Base-by-base conservation (phyloP, 805 yeast species). In the Priceomyces carsonii region DNA sequence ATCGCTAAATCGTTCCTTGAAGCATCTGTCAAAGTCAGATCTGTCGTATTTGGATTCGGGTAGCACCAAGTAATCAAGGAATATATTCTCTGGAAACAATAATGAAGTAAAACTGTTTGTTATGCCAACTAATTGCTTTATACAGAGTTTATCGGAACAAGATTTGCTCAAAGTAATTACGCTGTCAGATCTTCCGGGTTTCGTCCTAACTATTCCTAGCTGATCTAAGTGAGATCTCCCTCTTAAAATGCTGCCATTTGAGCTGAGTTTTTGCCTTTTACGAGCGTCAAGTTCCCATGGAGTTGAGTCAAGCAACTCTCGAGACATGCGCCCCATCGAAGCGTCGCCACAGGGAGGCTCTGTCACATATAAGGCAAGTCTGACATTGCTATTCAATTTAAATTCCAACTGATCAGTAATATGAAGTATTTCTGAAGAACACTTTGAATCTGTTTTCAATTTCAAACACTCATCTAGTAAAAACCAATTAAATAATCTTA, bases 301-400 rank as follows among this genome's bases (percentile, higher is more conserved):
- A 6, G 23, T 36, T 9, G 34, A 24, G 26, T 52, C 50, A 3
- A 33, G 37, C 5, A 35, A 14, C 3, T 22, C 29, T 8, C 31
- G 30, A 10, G 51, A 43, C 3, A 63, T 39, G 17, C 55, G 50
- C 1, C 60, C 71, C 78, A 88, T 75, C 5, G 95, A 82, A 0
- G 86, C 80, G 55, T 90, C 97, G 1, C 98, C 98, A 63, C 98
- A 90, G 0, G 97, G 97, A 0, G 82, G 68, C 42, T 85, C 93
- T 8, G 90, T 78, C 5, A 85, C 63, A 41, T 77, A 82, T 43
- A 88, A 53, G 0, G 80, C 82, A 36, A 88, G 57, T 32, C 66
- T 51, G 29, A 75, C 55, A 3, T 59, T 63, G 0, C 44, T 33
- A 27, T 59, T 71, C 32, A 77, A 33, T 17, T 24, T 39, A 39